Evolutionary conservation across 371 early-diverging fungal genomes (phyloP), one percentile per base, ranked within the genome.

Genomic region (Apophysomyces ossiformis): DNA sequence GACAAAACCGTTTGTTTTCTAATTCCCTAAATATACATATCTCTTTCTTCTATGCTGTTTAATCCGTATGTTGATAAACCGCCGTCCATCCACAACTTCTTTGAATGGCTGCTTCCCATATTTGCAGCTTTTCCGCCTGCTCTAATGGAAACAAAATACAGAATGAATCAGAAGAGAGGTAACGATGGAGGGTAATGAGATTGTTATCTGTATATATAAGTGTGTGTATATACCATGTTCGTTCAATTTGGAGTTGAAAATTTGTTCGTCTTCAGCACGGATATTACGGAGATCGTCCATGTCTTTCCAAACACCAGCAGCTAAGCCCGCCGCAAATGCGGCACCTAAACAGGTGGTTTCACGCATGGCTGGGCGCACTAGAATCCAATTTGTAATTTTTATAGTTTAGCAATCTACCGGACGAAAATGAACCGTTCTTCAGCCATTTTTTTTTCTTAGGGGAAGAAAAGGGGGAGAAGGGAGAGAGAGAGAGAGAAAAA

Each of bases 261-360:
- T 61, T 32, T 71, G 74, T 18, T 68, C 67, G 11, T 64, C 69
- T 4, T 78, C 79, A 37, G 65, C 69, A 59, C 72, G 69, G 63
- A 74, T 57, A n/a, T 50, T 21, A 7, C 63, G 67, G 15, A 86
- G 73, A 18, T 77, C 73, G 7, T 78, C 71, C 2, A 69, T 63
- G 73, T 77, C 73, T 61, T 83, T 61, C 92, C 93, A 95, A 32
- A 93, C 76, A 8, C 93, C 94, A 36, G 90, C 85, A 8, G 88
- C 94, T 12, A 90, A 77, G 6, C 94, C 98, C 15, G 98, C 97
- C 8, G 96, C 98, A 39, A 95, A 84, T 0, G 98, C 98, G 15
- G 97, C 97, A 32, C 98, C 98, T 21, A 96, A 76, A 0, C 95
- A 96, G 4, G 97, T 96, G 26, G 94, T 93, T 74, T 98, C 97